Percentiles rank a stretch among this genome's conserved stretches.
Evolutionary conservation across 176 grass and related monocot genomes (phyloP).

Genomic region (Rhynchospora breviuscula): DNA sequence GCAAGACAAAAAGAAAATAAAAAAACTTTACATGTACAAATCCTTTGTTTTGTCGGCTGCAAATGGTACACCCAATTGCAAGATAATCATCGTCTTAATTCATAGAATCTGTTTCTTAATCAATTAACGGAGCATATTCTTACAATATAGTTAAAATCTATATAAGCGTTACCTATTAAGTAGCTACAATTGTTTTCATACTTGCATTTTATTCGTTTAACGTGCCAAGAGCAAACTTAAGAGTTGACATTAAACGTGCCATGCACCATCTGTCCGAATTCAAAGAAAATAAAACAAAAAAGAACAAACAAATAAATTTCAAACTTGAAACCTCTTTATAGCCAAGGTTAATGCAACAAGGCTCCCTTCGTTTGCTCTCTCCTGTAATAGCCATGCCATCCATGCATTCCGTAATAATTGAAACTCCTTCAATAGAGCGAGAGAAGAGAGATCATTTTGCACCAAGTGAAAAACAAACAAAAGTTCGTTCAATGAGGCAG

Average conservation of each 20-base stretch:
- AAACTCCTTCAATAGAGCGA: conserved; percentile 8
- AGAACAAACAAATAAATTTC: not conserved
- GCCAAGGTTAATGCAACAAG: not conserved
- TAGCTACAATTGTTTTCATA: not conserved
- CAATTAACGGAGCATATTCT: not conserved
- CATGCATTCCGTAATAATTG: not conserved
- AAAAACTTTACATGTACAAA: not conserved
- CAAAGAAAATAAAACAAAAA: not conserved
- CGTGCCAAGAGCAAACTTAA: conserved; percentile 14
- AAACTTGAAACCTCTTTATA: conserved; percentile 10
- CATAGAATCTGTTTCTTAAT: not conserved
- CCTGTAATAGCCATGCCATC: not conserved
- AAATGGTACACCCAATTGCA: not conserved
- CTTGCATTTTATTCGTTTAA: not conserved
- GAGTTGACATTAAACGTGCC: conserved; percentile 10
- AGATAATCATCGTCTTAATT: not conserved
- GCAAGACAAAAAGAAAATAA: too few species aligned
- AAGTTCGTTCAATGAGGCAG: conserved; percentile 35
- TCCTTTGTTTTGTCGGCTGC: not conserved
- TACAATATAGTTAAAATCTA: not conserved
- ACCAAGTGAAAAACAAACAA: conserved; percentile 29
- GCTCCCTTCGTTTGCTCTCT: conserved; percentile 2
- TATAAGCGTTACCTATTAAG: not conserved
- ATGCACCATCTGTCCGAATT: conserved; percentile 7
- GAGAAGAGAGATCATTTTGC: conserved; percentile 6